These are phyloP conservation scores for Gastrolobium villosum DNA, from an alignment of 306 rosid species.

Conservation along the genomic window DNA sequence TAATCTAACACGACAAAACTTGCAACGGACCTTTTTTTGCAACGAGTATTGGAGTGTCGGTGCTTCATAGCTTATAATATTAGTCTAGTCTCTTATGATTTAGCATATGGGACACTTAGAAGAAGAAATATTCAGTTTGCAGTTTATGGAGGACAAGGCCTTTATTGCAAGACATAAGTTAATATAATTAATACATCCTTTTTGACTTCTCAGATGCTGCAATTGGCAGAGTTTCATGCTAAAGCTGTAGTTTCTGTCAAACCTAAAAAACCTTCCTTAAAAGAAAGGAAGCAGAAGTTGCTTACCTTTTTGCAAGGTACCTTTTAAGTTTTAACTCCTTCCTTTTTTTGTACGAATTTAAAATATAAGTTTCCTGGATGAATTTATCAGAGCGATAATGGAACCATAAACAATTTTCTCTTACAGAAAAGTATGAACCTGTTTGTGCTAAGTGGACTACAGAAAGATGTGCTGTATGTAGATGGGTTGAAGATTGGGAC, in stretches of 20 bases:
- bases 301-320: constrained; percentile 82
- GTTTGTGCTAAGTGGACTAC: constrained; percentile 91
- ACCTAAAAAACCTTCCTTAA: constrained; percentile 73
- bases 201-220: constrained; percentile 75
- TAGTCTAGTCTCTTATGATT: constrained; percentile 23
- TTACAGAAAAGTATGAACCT: constrained; percentile 86
- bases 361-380: constrained; percentile 2
- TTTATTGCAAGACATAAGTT: constrained; percentile 27
- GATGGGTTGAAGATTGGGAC: constrained; percentile 99
- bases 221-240: constrained; percentile 82
- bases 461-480: constrained; percentile 91
- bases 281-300: constrained; percentile 77
- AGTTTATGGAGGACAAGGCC: neutral
- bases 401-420: constrained; percentile 41
- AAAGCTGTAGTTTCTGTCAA: constrained; percentile 67
- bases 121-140: constrained; percentile 27
- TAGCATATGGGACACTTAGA: constrained; percentile 1
- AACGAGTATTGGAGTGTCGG: too few relatives aligned
- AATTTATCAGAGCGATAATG: constrained; percentile 21
- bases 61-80: constrained; percentile 18
- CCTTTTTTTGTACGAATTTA: neutral
- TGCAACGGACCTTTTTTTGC: too few relatives aligned
- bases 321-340: constrained; percentile 29
- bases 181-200: constrained; percentile 35
- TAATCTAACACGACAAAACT: too few relatives aligned